These are phyloP conservation scores for Trichophyton mentagrophytes DNA, from an alignment of 2,329 filamentous ascomycete species.

Conservation along the genomic window DNA sequence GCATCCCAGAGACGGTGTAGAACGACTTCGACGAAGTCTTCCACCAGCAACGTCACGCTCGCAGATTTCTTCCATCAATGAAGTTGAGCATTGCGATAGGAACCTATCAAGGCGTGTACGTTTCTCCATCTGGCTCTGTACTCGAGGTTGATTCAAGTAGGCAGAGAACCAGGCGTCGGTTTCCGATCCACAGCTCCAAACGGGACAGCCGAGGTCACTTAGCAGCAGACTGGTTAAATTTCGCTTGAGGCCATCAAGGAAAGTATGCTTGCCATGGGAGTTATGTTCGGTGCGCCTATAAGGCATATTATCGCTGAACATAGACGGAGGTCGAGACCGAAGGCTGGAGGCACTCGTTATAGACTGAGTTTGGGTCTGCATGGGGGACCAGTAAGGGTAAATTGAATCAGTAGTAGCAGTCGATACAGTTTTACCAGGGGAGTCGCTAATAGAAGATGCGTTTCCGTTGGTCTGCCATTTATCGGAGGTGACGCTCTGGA, in stretches of 20 bases:
- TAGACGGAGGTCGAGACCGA: constrained; percentile 34
- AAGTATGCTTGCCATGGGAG: constrained; percentile 59
- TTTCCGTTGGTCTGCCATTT: constrained; percentile 52
- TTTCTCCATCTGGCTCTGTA: constrained; percentile 29
- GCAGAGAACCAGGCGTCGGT: constrained; percentile 73
- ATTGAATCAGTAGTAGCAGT: constrained; percentile 58
- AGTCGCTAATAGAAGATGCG: constrained; percentile 46
- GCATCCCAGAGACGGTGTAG: constrained; percentile 13
- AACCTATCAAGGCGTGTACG: constrained; percentile 28
- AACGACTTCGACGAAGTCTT: constrained; percentile 23
- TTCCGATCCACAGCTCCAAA: constrained; percentile 82
- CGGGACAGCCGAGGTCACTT: constrained; percentile 75
- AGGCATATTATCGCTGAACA: constrained; percentile 27
- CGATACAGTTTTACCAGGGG: constrained; percentile 54
- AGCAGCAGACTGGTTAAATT: constrained; percentile 71
- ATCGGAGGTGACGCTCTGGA: constrained; percentile 57
- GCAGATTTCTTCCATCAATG: background rate
- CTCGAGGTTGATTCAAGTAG: constrained; percentile 38
- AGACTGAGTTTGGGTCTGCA: constrained; percentile 54
- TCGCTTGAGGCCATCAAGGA: constrained; percentile 64
- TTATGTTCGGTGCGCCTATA: constrained; percentile 27
- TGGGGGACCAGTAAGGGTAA: constrained; percentile 81
- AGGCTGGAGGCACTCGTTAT: constrained; percentile 50
- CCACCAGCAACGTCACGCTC: background rate
- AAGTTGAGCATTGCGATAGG: constrained; percentile 21